Percentiles rank a stretch among this genome's conserved stretches.
Evolutionary conservation across 306 rosid genomes (phyloP).

Genomic region (Acacia confusa): DNA sequence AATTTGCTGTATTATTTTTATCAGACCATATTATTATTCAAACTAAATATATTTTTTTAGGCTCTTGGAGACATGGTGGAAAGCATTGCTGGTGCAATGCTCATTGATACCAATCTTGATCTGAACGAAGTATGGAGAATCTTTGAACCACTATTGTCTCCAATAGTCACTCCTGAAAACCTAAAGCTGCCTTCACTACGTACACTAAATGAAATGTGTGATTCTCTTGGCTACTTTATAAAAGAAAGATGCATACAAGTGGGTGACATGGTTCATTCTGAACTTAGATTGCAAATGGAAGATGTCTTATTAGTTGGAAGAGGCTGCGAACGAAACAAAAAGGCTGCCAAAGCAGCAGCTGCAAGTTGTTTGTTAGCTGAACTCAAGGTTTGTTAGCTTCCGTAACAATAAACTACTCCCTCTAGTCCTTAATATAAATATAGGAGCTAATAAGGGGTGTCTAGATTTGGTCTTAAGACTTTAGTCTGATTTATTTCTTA

Average conservation of each 20-base stretch:
- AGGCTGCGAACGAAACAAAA: constrained; percentile 43
- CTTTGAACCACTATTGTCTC: constrained; percentile 61
- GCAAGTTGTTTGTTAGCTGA: constrained; percentile 48
- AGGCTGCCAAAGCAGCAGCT: constrained; percentile 63
- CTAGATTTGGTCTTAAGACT: no score
- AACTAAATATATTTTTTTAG: constrained; percentile 30
- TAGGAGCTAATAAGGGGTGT: no score
- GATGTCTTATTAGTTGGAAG: constrained; percentile 50
- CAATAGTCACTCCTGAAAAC: constrained; percentile 69
- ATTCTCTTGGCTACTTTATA: constrained; percentile 52
- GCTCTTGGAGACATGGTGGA: constrained; percentile 76
- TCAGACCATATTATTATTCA: not conserved
- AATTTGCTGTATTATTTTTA: not conserved
- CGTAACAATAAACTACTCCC: not conserved
- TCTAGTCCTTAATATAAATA: no score
- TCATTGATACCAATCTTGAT: constrained; percentile 59
- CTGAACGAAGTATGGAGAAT: constrained; percentile 66
- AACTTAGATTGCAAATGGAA: constrained; percentile 56
- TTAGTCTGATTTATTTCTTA: no score
- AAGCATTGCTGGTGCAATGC: constrained; percentile 71
- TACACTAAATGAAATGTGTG: constrained; percentile 57
- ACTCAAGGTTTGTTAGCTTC: constrained; percentile 51
- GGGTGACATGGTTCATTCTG: constrained; percentile 48
- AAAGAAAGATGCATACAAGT: constrained; percentile 47
- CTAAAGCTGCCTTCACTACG: constrained; percentile 60